A percentile compares a stretch with the other conserved stretches of the same genome.
Evolutionary conservation across 331 rosid species (phyloP).

Genomic region (Rhamnella rubrinervis): DNA sequence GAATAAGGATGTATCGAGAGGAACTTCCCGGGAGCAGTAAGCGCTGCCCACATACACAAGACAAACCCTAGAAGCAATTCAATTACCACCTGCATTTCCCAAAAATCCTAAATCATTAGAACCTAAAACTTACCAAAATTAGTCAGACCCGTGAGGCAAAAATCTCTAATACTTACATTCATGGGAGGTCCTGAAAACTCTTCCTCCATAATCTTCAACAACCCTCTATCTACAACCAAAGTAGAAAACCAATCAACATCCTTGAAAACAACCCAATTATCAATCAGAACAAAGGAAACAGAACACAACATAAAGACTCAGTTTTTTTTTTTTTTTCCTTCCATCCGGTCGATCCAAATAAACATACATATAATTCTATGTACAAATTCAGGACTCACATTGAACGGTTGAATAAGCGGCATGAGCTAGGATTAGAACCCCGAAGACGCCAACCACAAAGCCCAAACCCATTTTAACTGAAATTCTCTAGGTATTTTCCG

Average conservation of each 20-base stretch:
- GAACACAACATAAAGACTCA: background rate
- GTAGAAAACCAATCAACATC: constrained; percentile 20
- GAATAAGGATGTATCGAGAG: constrained; percentile 71
- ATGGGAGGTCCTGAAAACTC: constrained; percentile 88
- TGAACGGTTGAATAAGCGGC: constrained; percentile 88
- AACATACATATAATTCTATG: background rate
- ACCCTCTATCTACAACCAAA: constrained; percentile 65
- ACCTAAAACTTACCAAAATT: constrained; percentile 3
- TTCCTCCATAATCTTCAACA: constrained; percentile 88
- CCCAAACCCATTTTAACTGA: constrained; percentile 53
- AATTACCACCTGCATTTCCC: constrained; percentile 50
- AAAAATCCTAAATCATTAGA: background rate
- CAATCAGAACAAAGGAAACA: background rate
- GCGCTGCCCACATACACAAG: constrained; percentile 71
- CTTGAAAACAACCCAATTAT: background rate
- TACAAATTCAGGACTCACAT: constrained; percentile 37
- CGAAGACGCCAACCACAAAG: constrained; percentile 58
- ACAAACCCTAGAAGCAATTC: constrained; percentile 66
- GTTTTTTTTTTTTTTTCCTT: background rate
- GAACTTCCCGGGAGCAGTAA: constrained; percentile 70
- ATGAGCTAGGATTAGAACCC: constrained; percentile 59
- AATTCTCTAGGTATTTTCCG: constrained; percentile 7
- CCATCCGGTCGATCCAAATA: background rate
- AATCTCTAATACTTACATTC: constrained; percentile 33
- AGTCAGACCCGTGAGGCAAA: constrained; percentile 12